Evolutionary conservation across 2,329 filamentous ascomycete species (phyloP).

Genomic region (Trichoderma sp.): DNA sequence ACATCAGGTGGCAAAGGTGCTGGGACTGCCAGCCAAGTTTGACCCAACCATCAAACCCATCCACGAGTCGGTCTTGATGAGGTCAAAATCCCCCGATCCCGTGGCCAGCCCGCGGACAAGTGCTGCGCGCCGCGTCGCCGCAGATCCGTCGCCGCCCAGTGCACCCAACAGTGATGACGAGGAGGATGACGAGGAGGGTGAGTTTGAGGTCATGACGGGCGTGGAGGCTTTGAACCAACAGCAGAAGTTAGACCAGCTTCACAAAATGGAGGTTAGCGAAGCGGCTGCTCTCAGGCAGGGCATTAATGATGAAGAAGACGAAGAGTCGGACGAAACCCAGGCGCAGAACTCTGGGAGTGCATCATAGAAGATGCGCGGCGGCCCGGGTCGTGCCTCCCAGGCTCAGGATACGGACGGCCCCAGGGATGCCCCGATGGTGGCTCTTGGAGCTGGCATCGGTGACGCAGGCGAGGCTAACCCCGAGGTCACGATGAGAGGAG

Average conservation of each 20-base stretch:
- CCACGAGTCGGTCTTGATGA: conserved; percentile 27
- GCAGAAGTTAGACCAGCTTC: conserved; percentile 50
- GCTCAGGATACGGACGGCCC: neutral
- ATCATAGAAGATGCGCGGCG: conserved; percentile 32
- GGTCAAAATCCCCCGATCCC: conserved; percentile 24
- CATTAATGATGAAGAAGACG: conserved; percentile 39
- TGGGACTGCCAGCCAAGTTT: conserved; percentile 60
- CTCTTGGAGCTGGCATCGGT: neutral
- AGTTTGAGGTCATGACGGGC: conserved; percentile 46
- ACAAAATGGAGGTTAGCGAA: conserved; percentile 59
- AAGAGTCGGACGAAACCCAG: conserved; percentile 35
- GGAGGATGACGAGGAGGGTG: conserved; percentile 39
- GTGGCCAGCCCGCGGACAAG: conserved; percentile 18
- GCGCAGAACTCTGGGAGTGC: conserved; percentile 27
- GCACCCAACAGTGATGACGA: conserved; percentile 40
- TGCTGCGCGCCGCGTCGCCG: conserved; percentile 22
- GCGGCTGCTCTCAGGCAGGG: conserved; percentile 48
- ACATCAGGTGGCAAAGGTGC: conserved; percentile 59
- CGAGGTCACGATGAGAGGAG: conserved; percentile 11
- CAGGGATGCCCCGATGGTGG: neutral
- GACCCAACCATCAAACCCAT: conserved; percentile 62
- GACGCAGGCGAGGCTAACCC: neutral
- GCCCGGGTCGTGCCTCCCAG: neutral
- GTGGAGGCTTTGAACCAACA: conserved; percentile 44
- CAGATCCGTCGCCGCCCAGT: conserved; percentile 31